phyloP scores from a whole-genome alignment of 192 early-diverging fungal genomes.

The Globomyces pollinis-pini region DNA sequence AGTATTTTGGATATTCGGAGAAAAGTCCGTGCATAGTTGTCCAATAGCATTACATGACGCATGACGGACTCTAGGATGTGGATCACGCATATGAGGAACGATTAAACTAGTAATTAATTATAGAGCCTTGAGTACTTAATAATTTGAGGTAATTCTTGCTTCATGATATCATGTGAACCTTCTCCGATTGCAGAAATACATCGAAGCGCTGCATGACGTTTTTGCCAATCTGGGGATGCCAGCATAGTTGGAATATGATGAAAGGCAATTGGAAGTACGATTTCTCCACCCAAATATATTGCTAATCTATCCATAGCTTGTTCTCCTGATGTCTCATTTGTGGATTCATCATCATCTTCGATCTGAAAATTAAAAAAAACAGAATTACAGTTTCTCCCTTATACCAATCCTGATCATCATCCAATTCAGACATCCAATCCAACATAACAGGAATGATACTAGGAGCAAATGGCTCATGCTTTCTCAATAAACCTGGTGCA shows the following conservation, averaged over 20 bases:
- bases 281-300: conserved; percentile 71
- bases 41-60: conserved; percentile 94
- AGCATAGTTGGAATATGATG: conserved; percentile 84
- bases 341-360: conserved; percentile 87
- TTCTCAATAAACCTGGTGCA: conserved; percentile 83
- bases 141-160: conserved; percentile 76
- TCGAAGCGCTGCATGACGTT: conserved; percentile 87
- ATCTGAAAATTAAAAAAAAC: conserved; percentile 29
- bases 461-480: conserved; percentile 70
- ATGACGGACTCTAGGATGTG: conserved; percentile 91
- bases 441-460: conserved; percentile 80
- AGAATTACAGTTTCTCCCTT: conserved; percentile 64
- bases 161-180: conserved; percentile 93
- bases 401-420: conserved; percentile 86
- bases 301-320: conserved; percentile 95
- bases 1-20: conserved; percentile 36
- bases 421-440: conserved; percentile 92
- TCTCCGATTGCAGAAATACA: conserved; percentile 95
- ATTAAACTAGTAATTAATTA: conserved; percentile 57
- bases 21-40: conserved; percentile 97
- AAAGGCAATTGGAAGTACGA: conserved; percentile 83
- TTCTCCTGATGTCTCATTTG: conserved; percentile 83
- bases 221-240: conserved; percentile 71
- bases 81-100: conserved; percentile 71
- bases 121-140: conserved; percentile 42